Base-by-base conservation (phyloP, 148 eudicot genomes). In the Rheum nobile region DNA sequence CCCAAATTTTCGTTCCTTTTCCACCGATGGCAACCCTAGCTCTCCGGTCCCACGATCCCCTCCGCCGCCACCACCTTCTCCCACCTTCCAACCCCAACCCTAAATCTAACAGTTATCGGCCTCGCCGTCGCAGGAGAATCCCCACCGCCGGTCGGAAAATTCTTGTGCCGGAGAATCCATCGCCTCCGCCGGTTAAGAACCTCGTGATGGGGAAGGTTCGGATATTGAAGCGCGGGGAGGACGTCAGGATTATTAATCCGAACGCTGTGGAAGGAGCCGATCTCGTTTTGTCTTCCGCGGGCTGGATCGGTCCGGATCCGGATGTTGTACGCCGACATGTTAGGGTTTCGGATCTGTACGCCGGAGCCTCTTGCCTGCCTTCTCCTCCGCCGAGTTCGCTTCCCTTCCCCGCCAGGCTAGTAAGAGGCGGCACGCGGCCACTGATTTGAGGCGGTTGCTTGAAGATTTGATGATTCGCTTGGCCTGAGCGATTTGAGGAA, bases 241-340 rank as follows among this genome's bases (percentile, higher is more conserved):
- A 75, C 8, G 71, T 71, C 71, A 8, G 41, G 21, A 6, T 67
- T 16, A 9, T 4, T 12, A 19, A 67, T 31, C 41, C 43, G 80
- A 73, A 17, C 12, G 47, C 61, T 8, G 29, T 8, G 11, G 31
- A 6, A 4, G 34, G 28, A 10, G 4, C 50, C 21, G 82, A 80
- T 75, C 48, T 79, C 22, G 81, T 72, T 11, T 13, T 86, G 71
- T 78, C 74, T 39, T 77, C 87, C 0, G 75, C 86, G 57, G 81
- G 80, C 38, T 85, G 83, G 46, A 54, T 89, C 67, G 90, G 86
- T 31, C 90, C 90, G 17, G 90, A 89, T 42, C 88, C 89, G 67
- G 85, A 81, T 39, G 83, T 72, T 72, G 81, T 84, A 0, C 69
- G 54, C 77, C 82, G 73, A 42, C 79, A 84, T 34, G 74, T 87